Evolutionary conservation across 2,329 filamentous ascomycete species (phyloP), one percentile per base, ranked within the genome.

Genomic region (Clonostachys byssicola): DNA sequence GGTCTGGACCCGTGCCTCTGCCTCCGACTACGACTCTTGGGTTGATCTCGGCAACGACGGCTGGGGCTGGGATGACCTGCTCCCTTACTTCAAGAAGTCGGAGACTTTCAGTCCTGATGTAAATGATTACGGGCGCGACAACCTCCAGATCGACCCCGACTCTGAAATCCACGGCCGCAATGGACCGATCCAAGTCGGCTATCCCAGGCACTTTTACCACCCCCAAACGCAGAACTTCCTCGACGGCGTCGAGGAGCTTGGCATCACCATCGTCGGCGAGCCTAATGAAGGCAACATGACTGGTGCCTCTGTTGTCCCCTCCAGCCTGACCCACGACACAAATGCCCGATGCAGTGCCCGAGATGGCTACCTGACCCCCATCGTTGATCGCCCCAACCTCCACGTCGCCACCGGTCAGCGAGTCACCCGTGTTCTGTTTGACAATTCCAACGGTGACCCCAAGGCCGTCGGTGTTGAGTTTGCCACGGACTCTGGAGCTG

Each of bases 321-420:
- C 20, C 42, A 53, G 39, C 47, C 52, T 1, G 71, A 71, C 67
- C 57, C 68, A 23, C 64, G 71, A n/a, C 79, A 76, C 51, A 67
- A 79, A 18, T 62, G 63, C 2, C 67, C 64, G 78, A 82, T 55
- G 62, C 77, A 4, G 78, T 77, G 1, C 71, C 74, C 52, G 55
- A 10, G 23, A 9, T 30, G 23, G 65, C 34, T 81, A 77, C 49
- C 54, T 83, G 10, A 78, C 80, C 51, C 75, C 77, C 1, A 66
- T 72, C 35, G 60, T 81, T 0, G 63, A 74, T 45, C 65, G 68
- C 47, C 71, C 73, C 0, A 79, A 80, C 44, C 66, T 84, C 1
- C 74, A 81, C 46, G 69, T 83, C 9, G 62, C 82, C 4, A 66
- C 74, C 1, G 68, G 81, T 50, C 71, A 73, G 10, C 75, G 76